Percentiles rank a stretch among this genome's conserved stretches.
Conservation (phyloP, 495 filamentous ascomycete species). For the Aspergillus wentii region DNA sequence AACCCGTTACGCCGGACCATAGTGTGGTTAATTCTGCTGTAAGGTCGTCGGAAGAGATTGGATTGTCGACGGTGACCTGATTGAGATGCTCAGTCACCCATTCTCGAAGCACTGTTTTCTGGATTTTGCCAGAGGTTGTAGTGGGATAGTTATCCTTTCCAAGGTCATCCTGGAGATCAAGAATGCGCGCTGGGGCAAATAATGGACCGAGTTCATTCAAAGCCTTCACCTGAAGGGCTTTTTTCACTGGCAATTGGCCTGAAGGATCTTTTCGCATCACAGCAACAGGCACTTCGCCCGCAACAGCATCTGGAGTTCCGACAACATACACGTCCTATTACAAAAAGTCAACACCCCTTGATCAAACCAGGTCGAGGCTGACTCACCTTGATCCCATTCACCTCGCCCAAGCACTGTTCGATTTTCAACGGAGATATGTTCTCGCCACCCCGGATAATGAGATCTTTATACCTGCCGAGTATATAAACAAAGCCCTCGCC, state of each 20-base stretch:
- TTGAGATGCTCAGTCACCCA: slow-evolving; percentile 12
- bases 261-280: slow-evolving; percentile 13
- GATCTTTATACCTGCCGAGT: slow-evolving; percentile 65
- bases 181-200: slow-evolving; percentile 22
- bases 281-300: slow-evolving; percentile 7
- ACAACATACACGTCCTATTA: slow-evolving; percentile 4
- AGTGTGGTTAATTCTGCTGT: slow-evolving; percentile 1
- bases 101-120: slow-evolving; percentile 20
- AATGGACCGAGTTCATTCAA: slow-evolving; percentile 21
- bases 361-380: background rate
- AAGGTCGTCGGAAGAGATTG: slow-evolving; percentile 1
- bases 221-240: slow-evolving; percentile 14
- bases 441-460: slow-evolving; percentile 56
- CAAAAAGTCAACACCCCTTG: background rate
- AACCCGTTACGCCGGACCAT: slow-evolving; percentile 8
- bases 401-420: slow-evolving; percentile 7
- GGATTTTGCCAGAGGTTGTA: slow-evolving; percentile 35
- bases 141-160: slow-evolving; percentile 24
- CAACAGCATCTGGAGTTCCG: slow-evolving; percentile 8
- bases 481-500: slow-evolving; percentile 42
- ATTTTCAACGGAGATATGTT: slow-evolving; percentile 18
- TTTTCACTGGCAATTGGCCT: slow-evolving; percentile 1
- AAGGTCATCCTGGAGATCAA: slow-evolving; percentile 22
- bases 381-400: slow-evolving; percentile 5
- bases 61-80: background rate